Base-by-base conservation (phyloP, 768 basidiomycete species). In the Russula abietina region DNA sequence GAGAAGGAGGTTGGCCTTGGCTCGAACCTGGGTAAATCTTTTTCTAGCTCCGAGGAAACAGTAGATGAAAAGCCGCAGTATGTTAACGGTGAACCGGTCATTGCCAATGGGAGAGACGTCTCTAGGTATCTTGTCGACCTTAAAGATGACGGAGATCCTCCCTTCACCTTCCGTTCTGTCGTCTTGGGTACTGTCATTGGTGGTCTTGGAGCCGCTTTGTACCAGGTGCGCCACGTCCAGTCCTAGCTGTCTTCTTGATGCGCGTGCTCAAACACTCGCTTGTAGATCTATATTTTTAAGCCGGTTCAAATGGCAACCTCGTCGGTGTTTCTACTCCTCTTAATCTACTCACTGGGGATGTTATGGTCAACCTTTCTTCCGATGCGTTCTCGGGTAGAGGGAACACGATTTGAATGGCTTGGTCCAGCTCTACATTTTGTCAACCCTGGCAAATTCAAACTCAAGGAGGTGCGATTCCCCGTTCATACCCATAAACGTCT, bases 211-310 rank as follows among this genome's bases (percentile, higher is more conserved):
- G 83, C 85, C 22, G 79, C 82, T 8, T 72, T 86, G 46, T 74
- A 73, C 59, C 82, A 86, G 79, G 83, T 82, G 59, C 17, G 74
- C 62, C 7, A 46, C 24, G 30, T 28, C 1, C 19, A 17, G n/a
- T 33, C 24, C 41, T 30, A 26, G 33, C 57, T 49, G 56, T 24
- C 49, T 19, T n/a, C 50, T 30, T n/a, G 2, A 33, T 30, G 17
- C 12, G 5, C 14, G 43, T 24, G 28, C 41, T 26, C 50, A 57
- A 26, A 67, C 22, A 3, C 2, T 33, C 12, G 39, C 32, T 55
- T 57, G 53, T 19, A 85, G 83, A 83, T 86, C 38, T 85, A 84
- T 68, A 58, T 77, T 5, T 85, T 84, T 72, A 86, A 87, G 69
- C 85, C 85, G 0, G 71, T 83, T 3, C 75, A 80, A 62, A 75